Evolutionary conservation across 164 flowering plant genomes (phyloP), one percentile per base, ranked within the genome.

Genomic region (Aristolochia contorta): DNA sequence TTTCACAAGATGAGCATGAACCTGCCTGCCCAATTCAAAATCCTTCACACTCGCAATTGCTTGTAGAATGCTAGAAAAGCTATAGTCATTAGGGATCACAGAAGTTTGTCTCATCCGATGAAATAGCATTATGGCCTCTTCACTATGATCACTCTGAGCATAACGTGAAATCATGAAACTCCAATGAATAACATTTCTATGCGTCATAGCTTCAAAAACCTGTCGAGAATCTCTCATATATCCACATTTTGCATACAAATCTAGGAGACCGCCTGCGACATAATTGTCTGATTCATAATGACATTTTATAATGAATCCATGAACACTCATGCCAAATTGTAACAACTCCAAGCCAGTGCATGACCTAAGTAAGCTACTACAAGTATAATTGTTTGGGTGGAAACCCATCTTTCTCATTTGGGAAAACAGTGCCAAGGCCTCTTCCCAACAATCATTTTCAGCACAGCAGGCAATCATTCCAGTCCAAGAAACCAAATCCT

Each of bases 401-500:
- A 80, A 76, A 21, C 94, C 93, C 18, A 14, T 66, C 59, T 64
- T 64, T 53, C 82, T 77, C 94, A 89, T 92, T 47, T 67, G 59
- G 19, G 71, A 71, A 62, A 78, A 84, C 10, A 80, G 65, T n/a
- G 69, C 69, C 64, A 92, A 57, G 0, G 91, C 85, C 57, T 83
- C 89, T 41, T 69, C 71, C 64, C 78, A 81, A 61, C 54, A 70
- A 23, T 51, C 79, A 76, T 87, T 92, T 56, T 89, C 91, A 8
- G 88, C 76, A 75, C 71, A 87, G 57, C 86, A 79, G 64, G 82
- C 71, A 18, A 87, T 69, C 81, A 89, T 89, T 58, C 91, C 96
- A 18, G 85, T 87, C 98, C 98, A 89, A 53, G 84, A 80, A 75
- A 92, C 91, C 84, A 85, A 78, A 59, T 92, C 98, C 78, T 80